Evolutionary conservation across 768 basidiomycete species (phyloP), one percentile per base, ranked within the genome.

Genomic region (Tephrocybe sp.): DNA sequence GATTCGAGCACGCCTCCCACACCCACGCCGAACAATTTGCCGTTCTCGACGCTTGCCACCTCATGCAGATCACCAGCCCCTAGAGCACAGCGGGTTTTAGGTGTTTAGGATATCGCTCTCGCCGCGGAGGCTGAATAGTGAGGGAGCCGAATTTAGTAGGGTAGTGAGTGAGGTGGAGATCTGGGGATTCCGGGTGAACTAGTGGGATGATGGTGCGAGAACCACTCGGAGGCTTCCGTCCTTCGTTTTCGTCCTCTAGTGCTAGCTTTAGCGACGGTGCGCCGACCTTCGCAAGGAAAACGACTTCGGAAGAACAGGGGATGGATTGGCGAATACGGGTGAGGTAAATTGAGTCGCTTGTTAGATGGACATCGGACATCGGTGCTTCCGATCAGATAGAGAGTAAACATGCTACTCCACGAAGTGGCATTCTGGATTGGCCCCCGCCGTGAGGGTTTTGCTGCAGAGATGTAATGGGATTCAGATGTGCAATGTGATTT

Each of bases 381-480:
- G n/a, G n/a, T n/a, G n/a, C n/a, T n/a, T n/a, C n/a, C n/a, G 32
- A 48, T 23, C 19, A 17, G 7, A 4, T 8, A 69, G 67, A 58
- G 65, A 16, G 73, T 78, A 5, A 68, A 65, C 2, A 68, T 47
- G 73, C 75, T 1, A 68, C 66, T 0, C 60, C 79, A 79, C 55
- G 80, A 80, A 51, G 64, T 68, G 0, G 70, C 82, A 32, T 62
- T 63, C 77, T 0, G 84, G 83, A 0, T 68, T 89, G 6, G 67
- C 70, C 4, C 67, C 71, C 11, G 81, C 79, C 0, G 84, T 80
- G 0, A 70, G 65, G 36, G 75, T 73, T 3, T 60, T 89, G 42
- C 56, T 87, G 14, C 63, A 61, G 8, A 84, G 88, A n/a, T 89
- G 87, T 86, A 78, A 83, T 39, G 70, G 80, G 0, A 70, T 84